Base-by-base conservation (phyloP, 1,284 basidiomycete genomes). In the Trametes sp. region DNA sequence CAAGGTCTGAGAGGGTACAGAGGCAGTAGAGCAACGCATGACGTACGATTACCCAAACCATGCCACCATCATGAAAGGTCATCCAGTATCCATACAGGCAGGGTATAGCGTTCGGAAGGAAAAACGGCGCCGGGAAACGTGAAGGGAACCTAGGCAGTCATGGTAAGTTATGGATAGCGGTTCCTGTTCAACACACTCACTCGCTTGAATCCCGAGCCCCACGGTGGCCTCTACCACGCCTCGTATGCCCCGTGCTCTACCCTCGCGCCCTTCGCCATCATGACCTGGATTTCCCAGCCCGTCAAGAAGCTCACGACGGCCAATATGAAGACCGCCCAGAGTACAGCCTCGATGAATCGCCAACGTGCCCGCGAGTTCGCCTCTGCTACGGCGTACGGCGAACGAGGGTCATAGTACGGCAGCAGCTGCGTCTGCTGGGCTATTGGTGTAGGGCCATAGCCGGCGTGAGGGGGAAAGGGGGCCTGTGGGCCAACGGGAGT, bases 371-470 rank as follows among this genome's bases (percentile, higher is more conserved):
- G 66, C 16, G 64, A 57, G 2, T 49, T 59, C n/a, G 74, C 74
- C 61, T 72, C 74, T 2, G 65, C 66, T 11, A 74, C 24, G 6
- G 75, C 70, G 54, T 75, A 61, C 16, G 68, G 67, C 14, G 74
- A 75, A 23, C 74, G 72, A 6, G 73, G 74, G 59, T 76, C 75
- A 55, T 75, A 76, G 57, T 75, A 76, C 5, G 75, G 75, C 16
- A 75, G 65, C 35, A 75, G 55, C 59, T 70, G 63, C 6, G 68
- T 63, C 64, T 75, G 72, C 62, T 75, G 74, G 26, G 69, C 57
- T 33, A 75, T 71, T 24, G 75, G 72, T 21, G 75, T 76, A 2
- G 75, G 75, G 9, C 75, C 75, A 50, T 74, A 75, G 26, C 59
- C 65, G 19, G 63, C 53, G 31, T 72, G 73, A 7, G 69, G 51